Evolutionary conservation across 2,329 filamentous ascomycete genomes (phyloP).

Genomic region (Phialocephala subalpina): DNA sequence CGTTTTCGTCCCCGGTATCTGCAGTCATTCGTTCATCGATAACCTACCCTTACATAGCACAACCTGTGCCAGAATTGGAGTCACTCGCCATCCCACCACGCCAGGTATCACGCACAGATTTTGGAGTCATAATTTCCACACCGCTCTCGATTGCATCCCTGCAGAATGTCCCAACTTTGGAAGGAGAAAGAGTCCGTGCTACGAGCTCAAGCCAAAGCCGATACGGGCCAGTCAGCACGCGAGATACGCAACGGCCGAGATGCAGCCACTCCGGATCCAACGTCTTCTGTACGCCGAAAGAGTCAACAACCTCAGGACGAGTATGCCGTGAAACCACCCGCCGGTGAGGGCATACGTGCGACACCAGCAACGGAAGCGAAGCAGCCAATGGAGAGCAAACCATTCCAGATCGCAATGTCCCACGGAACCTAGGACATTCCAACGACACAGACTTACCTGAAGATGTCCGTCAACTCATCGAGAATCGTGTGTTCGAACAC

Average conservation of each 20-base stretch:
- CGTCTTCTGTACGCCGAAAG: background rate
- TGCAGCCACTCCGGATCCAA: background rate
- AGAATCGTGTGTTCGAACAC: too few relatives aligned
- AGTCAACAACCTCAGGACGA: background rate
- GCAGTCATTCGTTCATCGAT: too few relatives aligned
- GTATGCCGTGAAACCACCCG: background rate
- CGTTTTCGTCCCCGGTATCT: too few relatives aligned
- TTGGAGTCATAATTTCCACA: background rate
- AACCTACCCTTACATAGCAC: background rate
- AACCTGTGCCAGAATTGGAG: background rate
- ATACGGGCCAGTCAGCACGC: background rate
- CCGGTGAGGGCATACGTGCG: background rate
- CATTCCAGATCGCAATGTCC: background rate
- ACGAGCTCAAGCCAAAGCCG: background rate
- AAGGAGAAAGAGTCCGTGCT: background rate
- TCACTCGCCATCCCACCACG: too few relatives aligned
- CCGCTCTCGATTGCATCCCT: conserved; percentile 2
- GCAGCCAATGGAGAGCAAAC: background rate
- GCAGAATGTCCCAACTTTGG: background rate
- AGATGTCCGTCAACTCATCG: too few relatives aligned
- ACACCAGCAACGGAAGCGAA: background rate
- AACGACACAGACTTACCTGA: too few relatives aligned
- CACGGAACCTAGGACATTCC: too few relatives aligned
- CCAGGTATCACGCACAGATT: background rate
- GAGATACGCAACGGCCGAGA: background rate